A percentile compares a stretch with the other conserved stretches of the same genome.
Evolutionary conservation across 495 filamentous ascomycete genomes (phyloP).

Genomic region (Talaromyces trachyspermus): DNA sequence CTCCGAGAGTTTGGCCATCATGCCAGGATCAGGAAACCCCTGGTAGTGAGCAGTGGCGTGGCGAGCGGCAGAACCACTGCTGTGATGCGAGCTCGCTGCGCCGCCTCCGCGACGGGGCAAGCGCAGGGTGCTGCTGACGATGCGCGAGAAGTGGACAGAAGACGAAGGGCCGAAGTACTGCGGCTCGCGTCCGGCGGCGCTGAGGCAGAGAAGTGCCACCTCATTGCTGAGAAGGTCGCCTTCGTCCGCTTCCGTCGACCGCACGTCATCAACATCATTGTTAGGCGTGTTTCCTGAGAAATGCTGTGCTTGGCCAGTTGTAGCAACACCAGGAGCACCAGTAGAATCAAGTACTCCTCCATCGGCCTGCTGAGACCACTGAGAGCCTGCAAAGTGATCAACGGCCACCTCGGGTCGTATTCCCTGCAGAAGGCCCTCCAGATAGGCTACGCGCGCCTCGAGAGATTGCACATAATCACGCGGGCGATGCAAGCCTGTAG

Average conservation of each 20-base stretch:
- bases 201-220: not conserved
- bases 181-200: conserved; percentile 1
- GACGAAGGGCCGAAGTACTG: not conserved
- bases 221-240: not conserved
- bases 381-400: not conserved
- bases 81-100: not conserved
- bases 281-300: too few species aligned
- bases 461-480: conserved; percentile 12
- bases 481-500: conserved; percentile 8
- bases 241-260: not conserved
- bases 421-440: conserved; percentile 7
- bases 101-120: not conserved
- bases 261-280: not conserved
- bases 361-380: not conserved
- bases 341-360: not conserved
- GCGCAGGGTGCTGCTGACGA: not conserved
- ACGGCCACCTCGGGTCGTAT: not conserved
- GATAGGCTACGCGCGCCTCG: conserved; percentile 8
- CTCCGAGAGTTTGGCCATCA: conserved; percentile 2
- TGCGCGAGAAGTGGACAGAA: not conserved
- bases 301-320: not conserved
- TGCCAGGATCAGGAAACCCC: not conserved
- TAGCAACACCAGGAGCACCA: not conserved
- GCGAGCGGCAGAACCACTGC: not conserved
- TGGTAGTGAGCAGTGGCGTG: conserved; percentile 6